Evolutionary conservation across 805 yeast genomes (phyloP).

Genomic region (Saccharomyces mikatae): DNA sequence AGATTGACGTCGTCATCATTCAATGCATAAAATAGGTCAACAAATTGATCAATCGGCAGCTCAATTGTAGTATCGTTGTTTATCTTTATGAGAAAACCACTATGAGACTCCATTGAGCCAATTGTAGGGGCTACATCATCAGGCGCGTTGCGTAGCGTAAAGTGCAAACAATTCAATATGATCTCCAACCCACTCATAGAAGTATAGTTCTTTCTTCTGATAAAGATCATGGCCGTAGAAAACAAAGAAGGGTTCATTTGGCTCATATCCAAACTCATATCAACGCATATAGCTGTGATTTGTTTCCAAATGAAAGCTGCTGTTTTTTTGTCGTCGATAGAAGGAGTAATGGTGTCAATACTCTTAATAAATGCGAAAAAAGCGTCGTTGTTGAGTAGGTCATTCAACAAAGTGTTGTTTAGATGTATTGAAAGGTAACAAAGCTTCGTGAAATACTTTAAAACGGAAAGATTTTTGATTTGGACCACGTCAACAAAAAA

Average conservation of each 20-base stretch:
- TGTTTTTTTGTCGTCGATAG: background rate
- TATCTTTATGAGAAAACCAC: background rate
- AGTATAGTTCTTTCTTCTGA: conserved; percentile 10
- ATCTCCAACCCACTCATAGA: conserved; percentile 15
- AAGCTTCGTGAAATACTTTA: conserved; percentile 27
- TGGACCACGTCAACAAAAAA: conserved; percentile 8
- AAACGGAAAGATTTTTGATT: conserved; percentile 15
- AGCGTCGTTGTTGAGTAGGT: conserved; percentile 8
- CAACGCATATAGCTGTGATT: background rate
- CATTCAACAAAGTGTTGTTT: conserved; percentile 10
- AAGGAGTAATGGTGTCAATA: conserved; percentile 1
- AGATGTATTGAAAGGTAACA: conserved; percentile 19
- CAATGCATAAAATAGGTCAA: conserved; percentile 16
- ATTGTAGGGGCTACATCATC: background rate
- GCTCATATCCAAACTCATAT: background rate
- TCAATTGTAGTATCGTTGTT: background rate
- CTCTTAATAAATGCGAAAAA: conserved; percentile 9
- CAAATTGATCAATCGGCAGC: conserved; percentile 5
- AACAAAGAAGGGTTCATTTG: conserved; percentile 1
- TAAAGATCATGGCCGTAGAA: conserved; percentile 1
- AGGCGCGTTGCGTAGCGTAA: conserved; percentile 13
- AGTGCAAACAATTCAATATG: conserved; percentile 17
- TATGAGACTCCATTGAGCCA: background rate
- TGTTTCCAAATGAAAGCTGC: conserved; percentile 1
- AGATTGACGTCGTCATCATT: conserved; percentile 20